These are phyloP conservation scores for Colletotrichum kahawae DNA, from an alignment of 2,329 filamentous ascomycete genomes.

Conservation along the genomic window DNA sequence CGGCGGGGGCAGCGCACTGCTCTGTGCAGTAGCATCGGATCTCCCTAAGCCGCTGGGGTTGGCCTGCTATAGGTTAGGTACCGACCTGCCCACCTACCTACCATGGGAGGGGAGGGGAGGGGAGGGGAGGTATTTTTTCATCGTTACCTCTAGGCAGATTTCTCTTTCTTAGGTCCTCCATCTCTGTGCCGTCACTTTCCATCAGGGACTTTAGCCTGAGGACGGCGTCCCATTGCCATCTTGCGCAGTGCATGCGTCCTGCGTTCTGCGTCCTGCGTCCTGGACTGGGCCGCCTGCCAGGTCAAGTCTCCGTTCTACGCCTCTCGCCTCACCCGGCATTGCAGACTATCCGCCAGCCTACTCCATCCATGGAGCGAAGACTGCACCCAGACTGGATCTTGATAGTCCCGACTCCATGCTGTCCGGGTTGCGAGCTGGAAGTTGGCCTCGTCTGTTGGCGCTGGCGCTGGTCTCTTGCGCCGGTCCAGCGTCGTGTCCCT, in stretches of 20 bases:
- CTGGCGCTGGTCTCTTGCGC: neutral
- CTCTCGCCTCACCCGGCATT: slow-evolving; percentile 14
- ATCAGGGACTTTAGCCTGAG: neutral
- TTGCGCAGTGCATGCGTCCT: slow-evolving; percentile 16
- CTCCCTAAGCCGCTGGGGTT: neutral
- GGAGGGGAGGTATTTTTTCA: neutral
- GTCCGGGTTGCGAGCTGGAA: neutral
- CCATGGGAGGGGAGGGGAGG: neutral
- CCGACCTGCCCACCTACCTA: neutral
- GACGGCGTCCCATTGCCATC: neutral
- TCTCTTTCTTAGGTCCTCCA: neutral
- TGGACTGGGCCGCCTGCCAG: slow-evolving; percentile 4
- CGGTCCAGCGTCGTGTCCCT: neutral
- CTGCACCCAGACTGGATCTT: neutral
- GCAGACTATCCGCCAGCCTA: neutral
- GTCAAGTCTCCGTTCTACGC: neutral
- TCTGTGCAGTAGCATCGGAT: slow-evolving; percentile 17
- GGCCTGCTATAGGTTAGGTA: neutral
- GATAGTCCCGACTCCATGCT: neutral
- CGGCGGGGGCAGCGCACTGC: slow-evolving; percentile 4
- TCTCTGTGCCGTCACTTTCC: neutral
- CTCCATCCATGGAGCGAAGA: neutral
- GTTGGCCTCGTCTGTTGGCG: neutral
- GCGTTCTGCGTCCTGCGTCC: neutral
- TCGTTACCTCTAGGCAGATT: neutral